Conservation (phyloP, 1,284 basidiomycete species). For the Trichosporon inkin region DNA sequence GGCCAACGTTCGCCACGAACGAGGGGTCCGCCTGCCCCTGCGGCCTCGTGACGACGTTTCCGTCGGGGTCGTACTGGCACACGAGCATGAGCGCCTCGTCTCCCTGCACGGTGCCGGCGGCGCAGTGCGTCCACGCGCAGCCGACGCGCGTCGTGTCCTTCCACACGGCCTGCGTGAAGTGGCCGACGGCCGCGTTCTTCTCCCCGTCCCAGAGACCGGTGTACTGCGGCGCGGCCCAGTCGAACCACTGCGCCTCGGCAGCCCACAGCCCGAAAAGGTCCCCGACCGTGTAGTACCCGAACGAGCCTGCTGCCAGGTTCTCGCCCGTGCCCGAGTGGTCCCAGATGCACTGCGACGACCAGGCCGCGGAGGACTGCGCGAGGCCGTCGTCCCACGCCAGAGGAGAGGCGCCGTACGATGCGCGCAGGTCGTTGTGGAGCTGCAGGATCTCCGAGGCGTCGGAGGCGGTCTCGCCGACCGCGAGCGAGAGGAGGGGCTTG, state of each 20-base stretch:
- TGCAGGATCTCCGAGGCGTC: slow-evolving; percentile 19
- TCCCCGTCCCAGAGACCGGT: background rate
- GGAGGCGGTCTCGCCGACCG: slow-evolving; percentile 12
- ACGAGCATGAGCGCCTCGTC: slow-evolving; percentile 17
- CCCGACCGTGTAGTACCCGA: slow-evolving; percentile 29
- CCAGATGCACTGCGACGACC: slow-evolving; percentile 9
- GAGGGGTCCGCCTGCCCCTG: background rate
- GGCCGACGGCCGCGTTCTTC: slow-evolving; percentile 22
- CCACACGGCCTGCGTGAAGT: slow-evolving; percentile 48
- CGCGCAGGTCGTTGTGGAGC: slow-evolving; percentile 40
- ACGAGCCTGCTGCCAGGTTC: slow-evolving; percentile 31
- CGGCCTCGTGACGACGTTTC: slow-evolving; percentile 25
- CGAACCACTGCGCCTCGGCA: slow-evolving; percentile 29
- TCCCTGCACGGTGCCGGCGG: slow-evolving; percentile 27
- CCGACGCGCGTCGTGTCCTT: slow-evolving; percentile 41
- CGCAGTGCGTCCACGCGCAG: slow-evolving; percentile 33
- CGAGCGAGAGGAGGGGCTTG: slow-evolving; percentile 1
- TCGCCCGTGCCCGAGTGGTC: slow-evolving; percentile 11
- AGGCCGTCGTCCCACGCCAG: slow-evolving; percentile 16
- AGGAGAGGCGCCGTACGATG: slow-evolving; percentile 25
- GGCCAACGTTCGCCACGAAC: slow-evolving; percentile 27
- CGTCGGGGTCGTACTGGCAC: slow-evolving; percentile 32
- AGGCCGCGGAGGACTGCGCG: slow-evolving; percentile 11
- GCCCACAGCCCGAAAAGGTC: slow-evolving; percentile 36
- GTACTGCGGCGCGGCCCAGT: slow-evolving; percentile 34